Conservation (phyloP, 768 basidiomycete species). For the Neoboletus subvelutipes region DNA sequence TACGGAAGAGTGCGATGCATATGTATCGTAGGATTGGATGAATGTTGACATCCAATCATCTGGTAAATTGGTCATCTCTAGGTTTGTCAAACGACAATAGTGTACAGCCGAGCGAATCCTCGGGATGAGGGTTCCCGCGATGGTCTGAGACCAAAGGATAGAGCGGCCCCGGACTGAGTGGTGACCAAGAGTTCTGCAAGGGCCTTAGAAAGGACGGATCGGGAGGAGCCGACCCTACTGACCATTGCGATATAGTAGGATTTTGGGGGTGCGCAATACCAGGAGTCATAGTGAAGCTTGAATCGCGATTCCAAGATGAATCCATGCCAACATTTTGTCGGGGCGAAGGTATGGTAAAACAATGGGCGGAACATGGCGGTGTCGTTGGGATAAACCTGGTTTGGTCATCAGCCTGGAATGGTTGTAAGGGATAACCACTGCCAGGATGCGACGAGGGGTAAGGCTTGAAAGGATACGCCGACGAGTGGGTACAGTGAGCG, state of each 20-base stretch:
- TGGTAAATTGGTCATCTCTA: neutral
- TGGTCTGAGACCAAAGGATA: conserved; percentile 5
- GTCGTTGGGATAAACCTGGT: neutral
- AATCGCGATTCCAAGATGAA: conserved; percentile 3
- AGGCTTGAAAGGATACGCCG: neutral
- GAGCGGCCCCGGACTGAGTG: neutral
- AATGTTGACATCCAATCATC: conserved; percentile 1
- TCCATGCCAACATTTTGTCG: conserved; percentile 2
- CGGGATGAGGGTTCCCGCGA: neutral
- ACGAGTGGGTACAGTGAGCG: neutral
- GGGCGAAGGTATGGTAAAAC: neutral
- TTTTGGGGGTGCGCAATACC: neutral
- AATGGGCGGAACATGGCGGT: neutral
- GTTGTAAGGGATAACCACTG: neutral
- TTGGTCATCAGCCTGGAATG: conserved; percentile 5
- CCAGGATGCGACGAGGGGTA: neutral
- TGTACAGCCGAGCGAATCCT: neutral
- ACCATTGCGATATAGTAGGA: conserved; percentile 5
- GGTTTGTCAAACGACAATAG: conserved; percentile 3
- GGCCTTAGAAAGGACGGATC: neutral
- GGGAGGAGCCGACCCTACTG: neutral
- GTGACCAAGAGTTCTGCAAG: neutral
- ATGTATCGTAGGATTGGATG: neutral
- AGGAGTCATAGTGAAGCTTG: neutral
- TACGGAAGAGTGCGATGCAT: neutral